These are phyloP conservation scores for Alternaria arbusti DNA, from an alignment of 2,329 filamentous ascomycete species.

Conservation along the genomic window DNA sequence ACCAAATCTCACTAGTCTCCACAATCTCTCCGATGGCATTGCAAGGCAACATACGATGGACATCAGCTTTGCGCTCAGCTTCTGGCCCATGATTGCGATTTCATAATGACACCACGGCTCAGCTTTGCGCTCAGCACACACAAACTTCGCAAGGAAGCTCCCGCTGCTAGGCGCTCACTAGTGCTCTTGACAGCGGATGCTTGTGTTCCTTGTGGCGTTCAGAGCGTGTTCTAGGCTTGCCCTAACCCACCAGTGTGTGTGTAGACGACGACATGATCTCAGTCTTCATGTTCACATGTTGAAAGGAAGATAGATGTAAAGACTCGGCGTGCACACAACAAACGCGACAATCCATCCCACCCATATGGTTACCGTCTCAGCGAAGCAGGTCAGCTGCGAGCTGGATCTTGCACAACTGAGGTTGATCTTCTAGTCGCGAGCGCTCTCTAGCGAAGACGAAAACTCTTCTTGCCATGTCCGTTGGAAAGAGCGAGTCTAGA, in stretches of 20 bases:
- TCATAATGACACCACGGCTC: conserved; percentile 1
- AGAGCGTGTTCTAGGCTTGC: conserved; percentile 14
- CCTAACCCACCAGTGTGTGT: conserved; percentile 6
- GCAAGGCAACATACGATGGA: conserved; percentile 2
- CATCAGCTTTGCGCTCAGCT: conserved; percentile 7
- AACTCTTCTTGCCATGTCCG: not conserved
- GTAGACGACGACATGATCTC: not conserved
- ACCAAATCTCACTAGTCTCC: conserved; percentile 12
- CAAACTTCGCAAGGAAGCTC: conserved; percentile 13
- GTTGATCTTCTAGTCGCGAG: not conserved
- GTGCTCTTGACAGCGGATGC: conserved; percentile 21
- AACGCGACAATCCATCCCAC: not conserved
- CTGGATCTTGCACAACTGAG: not conserved
- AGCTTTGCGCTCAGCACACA: conserved; percentile 3
- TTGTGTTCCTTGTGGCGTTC: conserved; percentile 22
- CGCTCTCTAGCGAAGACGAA: not conserved
- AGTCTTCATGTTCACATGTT: not conserved
- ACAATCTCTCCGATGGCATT: not conserved
- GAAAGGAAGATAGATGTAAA: not conserved
- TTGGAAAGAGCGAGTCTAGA: not conserved
- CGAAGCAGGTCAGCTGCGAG: not conserved
- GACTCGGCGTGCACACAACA: not conserved
- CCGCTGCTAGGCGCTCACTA: conserved; percentile 27
- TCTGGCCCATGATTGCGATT: conserved; percentile 2
- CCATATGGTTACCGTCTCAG: not conserved